Conservation (phyloP, 192 early-diverging fungal species). For the Coemansia sp. region DNA sequence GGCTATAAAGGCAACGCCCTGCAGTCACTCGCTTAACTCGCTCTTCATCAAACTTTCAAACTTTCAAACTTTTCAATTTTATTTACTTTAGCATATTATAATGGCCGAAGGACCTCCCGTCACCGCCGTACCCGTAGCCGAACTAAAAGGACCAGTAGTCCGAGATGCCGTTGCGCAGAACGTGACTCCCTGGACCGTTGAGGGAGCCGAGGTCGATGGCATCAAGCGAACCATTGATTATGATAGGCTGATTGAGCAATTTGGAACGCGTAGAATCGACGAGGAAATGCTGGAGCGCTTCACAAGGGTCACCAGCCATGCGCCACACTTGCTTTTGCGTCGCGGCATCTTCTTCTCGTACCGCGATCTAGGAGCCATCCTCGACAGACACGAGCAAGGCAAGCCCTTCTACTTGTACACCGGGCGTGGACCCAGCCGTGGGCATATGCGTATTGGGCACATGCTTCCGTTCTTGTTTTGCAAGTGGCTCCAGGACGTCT, state of each 20-base stretch:
- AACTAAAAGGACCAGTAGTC: slow-evolving; percentile 20
- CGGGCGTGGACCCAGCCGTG: slow-evolving; percentile 91
- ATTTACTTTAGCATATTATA: background rate
- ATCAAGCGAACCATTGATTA: slow-evolving; percentile 90
- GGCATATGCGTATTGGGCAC: slow-evolving; percentile 95
- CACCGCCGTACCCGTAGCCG: slow-evolving; percentile 3
- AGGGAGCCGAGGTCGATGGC: slow-evolving; percentile 91
- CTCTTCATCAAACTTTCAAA: too few relatives aligned
- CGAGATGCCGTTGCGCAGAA: slow-evolving; percentile 20
- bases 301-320: slow-evolving; percentile 80
- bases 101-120: slow-evolving; percentile 7
- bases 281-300: slow-evolving; percentile 77
- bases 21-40: too few relatives aligned
- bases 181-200: slow-evolving; percentile 92
- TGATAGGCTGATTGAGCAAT: slow-evolving; percentile 83
- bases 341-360: slow-evolving; percentile 96
- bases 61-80: too few relatives aligned
- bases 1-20: too few relatives aligned
- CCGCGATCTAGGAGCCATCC: slow-evolving; percentile 80
- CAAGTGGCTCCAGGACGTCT: slow-evolving; percentile 97
- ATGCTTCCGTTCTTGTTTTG: slow-evolving; percentile 98
- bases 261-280: slow-evolving; percentile 86
- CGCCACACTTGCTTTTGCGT: slow-evolving; percentile 82
- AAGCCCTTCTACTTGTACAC: slow-evolving; percentile 99
- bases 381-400: slow-evolving; percentile 92